Evolutionary conservation across 2,329 filamentous ascomycete genomes (phyloP).

Genomic region (Aspergillus felis): DNA sequence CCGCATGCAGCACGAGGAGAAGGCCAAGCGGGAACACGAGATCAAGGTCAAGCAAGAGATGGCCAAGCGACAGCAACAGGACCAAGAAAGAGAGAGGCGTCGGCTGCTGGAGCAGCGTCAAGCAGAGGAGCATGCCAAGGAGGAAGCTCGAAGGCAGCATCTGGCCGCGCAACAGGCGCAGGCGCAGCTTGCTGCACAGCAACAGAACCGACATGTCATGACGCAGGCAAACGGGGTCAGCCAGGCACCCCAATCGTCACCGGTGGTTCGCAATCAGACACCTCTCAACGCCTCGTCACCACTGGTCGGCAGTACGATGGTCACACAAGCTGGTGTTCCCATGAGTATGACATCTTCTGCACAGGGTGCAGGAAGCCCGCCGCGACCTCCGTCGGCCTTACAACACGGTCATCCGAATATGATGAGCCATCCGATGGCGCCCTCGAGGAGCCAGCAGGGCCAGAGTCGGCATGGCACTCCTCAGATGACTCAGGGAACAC

Average conservation of each 20-base stretch:
- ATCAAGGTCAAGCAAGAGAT: constrained; percentile 48
- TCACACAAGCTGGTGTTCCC: constrained; percentile 37
- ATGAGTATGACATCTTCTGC: constrained; percentile 45
- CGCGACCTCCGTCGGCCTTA: constrained; percentile 42
- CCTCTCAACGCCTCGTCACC: constrained; percentile 45
- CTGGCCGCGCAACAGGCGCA: constrained; percentile 46
- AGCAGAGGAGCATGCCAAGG: constrained; percentile 41
- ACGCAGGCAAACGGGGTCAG: constrained; percentile 39
- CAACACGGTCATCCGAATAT: constrained; percentile 46
- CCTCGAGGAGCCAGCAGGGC: constrained; percentile 44
- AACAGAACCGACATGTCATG: constrained; percentile 52
- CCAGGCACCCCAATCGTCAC: constrained; percentile 45
- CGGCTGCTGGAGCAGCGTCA: constrained; percentile 42
- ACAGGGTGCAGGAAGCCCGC: constrained; percentile 45
- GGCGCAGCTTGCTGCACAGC: constrained; percentile 38
- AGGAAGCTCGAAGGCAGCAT: constrained; percentile 38
- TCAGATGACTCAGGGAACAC: constrained; percentile 45
- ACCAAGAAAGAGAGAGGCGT: constrained; percentile 47
- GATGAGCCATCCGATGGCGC: constrained; percentile 44
- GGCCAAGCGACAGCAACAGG: constrained; percentile 45
- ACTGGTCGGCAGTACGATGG: constrained; percentile 37
- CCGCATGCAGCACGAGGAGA: constrained; percentile 70
- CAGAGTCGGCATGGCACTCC: constrained; percentile 47
- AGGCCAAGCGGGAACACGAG: constrained; percentile 48
- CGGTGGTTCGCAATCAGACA: constrained; percentile 45